Percentiles rank a stretch among this genome's conserved stretches.
phyloP scores from a whole-genome alignment of 148 eudicot genomes.

The Dysphania ambrosioides region DNA sequence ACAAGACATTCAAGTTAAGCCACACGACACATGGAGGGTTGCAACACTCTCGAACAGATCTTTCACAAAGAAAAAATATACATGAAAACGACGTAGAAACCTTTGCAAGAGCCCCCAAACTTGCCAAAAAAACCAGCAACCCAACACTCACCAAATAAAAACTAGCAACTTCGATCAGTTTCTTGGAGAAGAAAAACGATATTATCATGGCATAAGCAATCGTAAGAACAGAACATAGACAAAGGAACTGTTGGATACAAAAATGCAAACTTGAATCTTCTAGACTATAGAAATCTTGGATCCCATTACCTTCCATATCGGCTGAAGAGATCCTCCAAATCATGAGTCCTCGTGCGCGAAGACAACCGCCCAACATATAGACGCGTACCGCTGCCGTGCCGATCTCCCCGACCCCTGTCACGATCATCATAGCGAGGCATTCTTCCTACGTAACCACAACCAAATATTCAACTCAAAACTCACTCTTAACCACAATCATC shows the following conservation, averaged over 20 bases:
- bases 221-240: too few relatives aligned
- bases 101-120: slow-evolving; percentile 15
- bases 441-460: slow-evolving; percentile 41
- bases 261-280: too few relatives aligned
- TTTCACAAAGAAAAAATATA: slow-evolving; percentile 24
- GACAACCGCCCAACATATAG: slow-evolving; percentile 94
- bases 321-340: slow-evolving; percentile 73
- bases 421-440: slow-evolving; percentile 73
- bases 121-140: too few relatives aligned
- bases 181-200: too few relatives aligned
- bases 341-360: slow-evolving; percentile 76
- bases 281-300: too few relatives aligned
- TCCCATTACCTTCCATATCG: slow-evolving; percentile 82
- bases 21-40: slow-evolving; percentile 43
- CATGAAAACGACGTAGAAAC: neutral
- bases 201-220: too few relatives aligned
- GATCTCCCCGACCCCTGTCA: slow-evolving; percentile 42
- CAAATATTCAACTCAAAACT: too few relatives aligned
- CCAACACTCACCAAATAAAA: too few relatives aligned
- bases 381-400: slow-evolving; percentile 47
- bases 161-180: too few relatives aligned
- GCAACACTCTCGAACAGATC: slow-evolving; percentile 44
- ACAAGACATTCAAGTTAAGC: slow-evolving; percentile 87
- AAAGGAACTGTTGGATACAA: too few relatives aligned
- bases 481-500: neutral